Percentiles rank a stretch among this genome's conserved stretches.
Evolutionary conservation across 495 filamentous ascomycete species (phyloP).

Genomic region (Penicillium waksmanii): DNA sequence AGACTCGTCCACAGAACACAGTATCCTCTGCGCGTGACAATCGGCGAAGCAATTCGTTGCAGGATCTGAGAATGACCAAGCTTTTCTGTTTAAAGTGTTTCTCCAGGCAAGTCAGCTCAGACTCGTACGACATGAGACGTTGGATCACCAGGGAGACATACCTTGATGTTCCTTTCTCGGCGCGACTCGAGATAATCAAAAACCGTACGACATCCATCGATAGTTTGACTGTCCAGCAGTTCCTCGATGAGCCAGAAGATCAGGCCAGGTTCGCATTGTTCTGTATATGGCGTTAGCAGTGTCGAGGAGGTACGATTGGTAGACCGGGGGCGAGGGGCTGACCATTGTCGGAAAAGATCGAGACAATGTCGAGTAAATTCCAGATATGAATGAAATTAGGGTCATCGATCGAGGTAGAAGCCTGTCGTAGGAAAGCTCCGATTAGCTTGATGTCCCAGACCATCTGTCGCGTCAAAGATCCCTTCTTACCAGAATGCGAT

Average conservation of each 20-base stretch:
- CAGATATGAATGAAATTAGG: slow-evolving; percentile 79
- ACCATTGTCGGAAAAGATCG: slow-evolving; percentile 82
- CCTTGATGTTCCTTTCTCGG: slow-evolving; percentile 79
- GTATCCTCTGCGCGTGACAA: slow-evolving; percentile 94
- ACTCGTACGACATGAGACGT: background rate
- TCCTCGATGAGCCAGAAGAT: slow-evolving; percentile 93
- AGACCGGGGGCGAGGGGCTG: slow-evolving; percentile 11
- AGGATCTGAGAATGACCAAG: slow-evolving; percentile 83
- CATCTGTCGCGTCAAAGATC: background rate
- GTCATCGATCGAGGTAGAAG: slow-evolving; percentile 69
- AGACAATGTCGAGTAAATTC: slow-evolving; percentile 90
- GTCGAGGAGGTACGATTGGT: slow-evolving; percentile 27
- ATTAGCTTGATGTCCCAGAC: slow-evolving; percentile 19
- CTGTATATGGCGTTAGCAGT: slow-evolving; percentile 36
- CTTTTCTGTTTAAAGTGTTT: slow-evolving; percentile 86
- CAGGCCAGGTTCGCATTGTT: slow-evolving; percentile 81
- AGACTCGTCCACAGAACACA: slow-evolving; percentile 94
- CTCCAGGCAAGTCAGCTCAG: slow-evolving; percentile 30
- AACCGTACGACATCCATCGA: slow-evolving; percentile 82
- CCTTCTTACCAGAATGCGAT: slow-evolving; percentile 67
- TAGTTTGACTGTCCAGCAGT: slow-evolving; percentile 92
- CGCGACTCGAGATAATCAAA: slow-evolving; percentile 95
- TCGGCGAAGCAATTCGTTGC: slow-evolving; percentile 91
- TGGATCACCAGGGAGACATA: slow-evolving; percentile 26
- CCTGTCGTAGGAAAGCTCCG: slow-evolving; percentile 44